Conservation (phyloP, 768 basidiomycete genomes). For the Russula virescens region DNA sequence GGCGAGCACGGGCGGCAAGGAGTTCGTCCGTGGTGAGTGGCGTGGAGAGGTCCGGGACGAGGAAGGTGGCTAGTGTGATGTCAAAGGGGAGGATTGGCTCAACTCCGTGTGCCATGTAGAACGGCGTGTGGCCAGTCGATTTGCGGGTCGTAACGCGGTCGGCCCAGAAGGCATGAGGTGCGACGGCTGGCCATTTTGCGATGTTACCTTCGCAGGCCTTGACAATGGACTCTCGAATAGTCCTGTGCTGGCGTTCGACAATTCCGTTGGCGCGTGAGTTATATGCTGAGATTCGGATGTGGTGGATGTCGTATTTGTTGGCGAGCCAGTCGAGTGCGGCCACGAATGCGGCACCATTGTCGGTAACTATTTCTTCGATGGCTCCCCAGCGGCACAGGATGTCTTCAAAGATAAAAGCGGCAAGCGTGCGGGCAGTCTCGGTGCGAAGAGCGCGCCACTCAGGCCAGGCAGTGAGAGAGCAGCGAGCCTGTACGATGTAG, state of each 20-base stretch:
- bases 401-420: constrained; percentile 35
- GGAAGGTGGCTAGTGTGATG: too few species aligned
- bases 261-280: too few species aligned
- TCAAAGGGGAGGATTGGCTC: constrained; percentile 27
- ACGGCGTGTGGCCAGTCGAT: constrained; percentile 33
- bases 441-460: too few species aligned
- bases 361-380: too few species aligned
- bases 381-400: constrained; percentile 33
- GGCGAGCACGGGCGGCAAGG: constrained; percentile 8
- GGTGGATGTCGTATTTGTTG: constrained; percentile 30
- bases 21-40: constrained; percentile 21
- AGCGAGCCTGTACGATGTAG: too few species aligned
- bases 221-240: constrained; percentile 22
- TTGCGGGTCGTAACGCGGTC: constrained; percentile 32
- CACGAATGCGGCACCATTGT: too few species aligned
- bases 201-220: constrained; percentile 33
- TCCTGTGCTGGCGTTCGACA: constrained; percentile 30
- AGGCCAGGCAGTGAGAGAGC: too few species aligned
- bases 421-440: constrained; percentile 20
- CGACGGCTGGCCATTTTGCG: constrained; percentile 31
- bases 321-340: too few species aligned
- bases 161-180: constrained; percentile 33
- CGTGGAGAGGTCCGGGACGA: not conserved
- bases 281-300: constrained; percentile 40
- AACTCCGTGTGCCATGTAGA: constrained; percentile 22